Conservation (phyloP, 116 monocot genomes). For the Iris pallida region DNA sequence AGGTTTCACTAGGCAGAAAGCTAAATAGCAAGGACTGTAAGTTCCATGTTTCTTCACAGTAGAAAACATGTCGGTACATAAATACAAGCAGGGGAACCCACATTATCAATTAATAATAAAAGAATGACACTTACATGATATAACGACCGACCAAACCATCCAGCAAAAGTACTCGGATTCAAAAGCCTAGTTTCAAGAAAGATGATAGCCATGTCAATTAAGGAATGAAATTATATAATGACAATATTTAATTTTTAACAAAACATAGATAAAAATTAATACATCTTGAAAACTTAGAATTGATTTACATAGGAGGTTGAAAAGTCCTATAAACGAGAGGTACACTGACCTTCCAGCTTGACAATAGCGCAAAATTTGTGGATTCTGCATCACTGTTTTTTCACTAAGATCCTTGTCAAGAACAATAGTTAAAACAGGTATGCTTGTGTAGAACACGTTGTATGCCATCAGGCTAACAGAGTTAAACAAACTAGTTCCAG, state of each 20-base stretch:
- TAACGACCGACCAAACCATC: conserved; percentile 89
- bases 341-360: conserved; percentile 77
- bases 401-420: conserved; percentile 88
- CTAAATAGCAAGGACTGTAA: background rate
- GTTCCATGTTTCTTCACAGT: background rate
- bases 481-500: conserved; percentile 90
- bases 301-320: background rate
- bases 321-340: conserved; percentile 3
- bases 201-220: conserved; percentile 2
- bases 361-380: conserved; percentile 76
- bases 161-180: conserved; percentile 90
- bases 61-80: background rate
- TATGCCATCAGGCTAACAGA: conserved; percentile 95
- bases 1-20: background rate
- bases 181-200: conserved; percentile 54
- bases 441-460: conserved; percentile 91
- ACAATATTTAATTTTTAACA: background rate
- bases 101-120: background rate
- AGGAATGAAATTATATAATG: background rate
- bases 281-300: background rate
- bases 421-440: conserved; percentile 73
- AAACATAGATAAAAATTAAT: background rate
- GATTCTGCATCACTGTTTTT: conserved; percentile 81
- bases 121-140: conserved; percentile 64
- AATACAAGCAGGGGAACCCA: too few relatives aligned